Conservation (phyloP, 352 stramenopile genomes). For the Phytopythium montanum region DNA sequence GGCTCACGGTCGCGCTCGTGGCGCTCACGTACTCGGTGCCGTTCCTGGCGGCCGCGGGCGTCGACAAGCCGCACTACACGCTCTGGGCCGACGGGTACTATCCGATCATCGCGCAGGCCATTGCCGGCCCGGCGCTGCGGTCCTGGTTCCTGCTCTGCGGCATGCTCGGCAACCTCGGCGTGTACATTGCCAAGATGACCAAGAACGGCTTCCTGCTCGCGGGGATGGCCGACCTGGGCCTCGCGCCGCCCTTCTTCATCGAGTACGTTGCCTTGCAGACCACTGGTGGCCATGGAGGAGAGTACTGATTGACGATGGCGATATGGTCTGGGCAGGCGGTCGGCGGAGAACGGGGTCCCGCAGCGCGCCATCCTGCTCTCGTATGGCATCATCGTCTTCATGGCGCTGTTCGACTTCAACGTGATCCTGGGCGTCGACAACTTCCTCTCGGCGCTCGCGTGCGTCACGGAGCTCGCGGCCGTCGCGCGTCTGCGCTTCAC, state of each 20-base stretch:
- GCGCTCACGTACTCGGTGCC: slow-evolving; percentile 74
- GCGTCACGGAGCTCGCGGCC: slow-evolving; percentile 71
- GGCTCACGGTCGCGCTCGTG: slow-evolving; percentile 72
- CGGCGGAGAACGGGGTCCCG: slow-evolving; percentile 55
- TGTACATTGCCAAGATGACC: slow-evolving; percentile 82
- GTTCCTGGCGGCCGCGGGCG: slow-evolving; percentile 64
- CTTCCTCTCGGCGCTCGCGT: slow-evolving; percentile 70
- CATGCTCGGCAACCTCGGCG: slow-evolving; percentile 72
- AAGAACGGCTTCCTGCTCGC: slow-evolving; percentile 81
- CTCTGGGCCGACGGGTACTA: slow-evolving; percentile 78
- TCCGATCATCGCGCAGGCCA: slow-evolving; percentile 58
- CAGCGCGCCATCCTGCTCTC: slow-evolving; percentile 66
- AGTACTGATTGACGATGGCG: background rate
- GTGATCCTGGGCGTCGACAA: slow-evolving; percentile 82
- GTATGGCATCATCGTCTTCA: slow-evolving; percentile 75
- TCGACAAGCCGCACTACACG: slow-evolving; percentile 69
- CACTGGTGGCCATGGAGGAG: background rate
- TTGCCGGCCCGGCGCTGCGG: slow-evolving; percentile 65
- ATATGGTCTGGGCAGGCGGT: slow-evolving; percentile 24
- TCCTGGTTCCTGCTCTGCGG: slow-evolving; percentile 75
- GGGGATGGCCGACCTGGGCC: slow-evolving; percentile 77
- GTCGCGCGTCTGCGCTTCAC: slow-evolving; percentile 76
- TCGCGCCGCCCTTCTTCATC: slow-evolving; percentile 72
- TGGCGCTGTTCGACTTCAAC: slow-evolving; percentile 80
- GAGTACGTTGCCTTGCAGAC: slow-evolving; percentile 37